A percentile compares a stretch with the other conserved stretches of the same genome.
These are phyloP conservation scores for Ceratocystis lukuohia DNA, from an alignment of 2,329 filamentous ascomycete genomes.

Conservation along the genomic window DNA sequence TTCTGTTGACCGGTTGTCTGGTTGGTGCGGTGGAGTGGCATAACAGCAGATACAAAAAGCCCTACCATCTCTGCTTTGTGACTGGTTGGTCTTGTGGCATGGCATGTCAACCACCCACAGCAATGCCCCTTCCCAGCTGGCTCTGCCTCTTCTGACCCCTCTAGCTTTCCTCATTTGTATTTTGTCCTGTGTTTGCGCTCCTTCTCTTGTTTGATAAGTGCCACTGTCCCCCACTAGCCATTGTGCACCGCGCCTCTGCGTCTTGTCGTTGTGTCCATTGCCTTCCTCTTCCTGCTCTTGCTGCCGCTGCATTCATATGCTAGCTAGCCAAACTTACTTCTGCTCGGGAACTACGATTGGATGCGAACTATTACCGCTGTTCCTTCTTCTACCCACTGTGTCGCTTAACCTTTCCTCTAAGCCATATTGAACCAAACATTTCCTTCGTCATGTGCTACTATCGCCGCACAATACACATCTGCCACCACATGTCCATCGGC, in stretches of 20 bases:
- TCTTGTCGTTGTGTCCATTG: not conserved
- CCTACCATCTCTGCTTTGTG: not conserved
- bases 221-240: not conserved
- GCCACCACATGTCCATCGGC: conserved; percentile 20
- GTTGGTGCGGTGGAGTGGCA: not conserved
- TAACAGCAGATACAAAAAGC: not conserved
- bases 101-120: conserved; percentile 2
- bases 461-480: conserved; percentile 20
- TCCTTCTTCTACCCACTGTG: not conserved
- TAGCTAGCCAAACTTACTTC: not conserved
- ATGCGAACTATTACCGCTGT: not conserved
- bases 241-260: not conserved
- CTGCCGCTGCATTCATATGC: not conserved
- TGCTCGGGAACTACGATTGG: not conserved
- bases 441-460: conserved; percentile 22
- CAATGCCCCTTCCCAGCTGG: not conserved
- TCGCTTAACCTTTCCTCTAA: too few species aligned
- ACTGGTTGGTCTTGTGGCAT: not conserved
- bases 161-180: not conserved
- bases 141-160: not conserved
- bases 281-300: not conserved
- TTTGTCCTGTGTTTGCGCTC: not conserved
- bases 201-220: not conserved
- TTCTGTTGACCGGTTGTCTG: not conserved
- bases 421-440: too few species aligned